Evolutionary conservation across 495 filamentous ascomycete species (phyloP).

Genomic region (Xylaria grammica): DNA sequence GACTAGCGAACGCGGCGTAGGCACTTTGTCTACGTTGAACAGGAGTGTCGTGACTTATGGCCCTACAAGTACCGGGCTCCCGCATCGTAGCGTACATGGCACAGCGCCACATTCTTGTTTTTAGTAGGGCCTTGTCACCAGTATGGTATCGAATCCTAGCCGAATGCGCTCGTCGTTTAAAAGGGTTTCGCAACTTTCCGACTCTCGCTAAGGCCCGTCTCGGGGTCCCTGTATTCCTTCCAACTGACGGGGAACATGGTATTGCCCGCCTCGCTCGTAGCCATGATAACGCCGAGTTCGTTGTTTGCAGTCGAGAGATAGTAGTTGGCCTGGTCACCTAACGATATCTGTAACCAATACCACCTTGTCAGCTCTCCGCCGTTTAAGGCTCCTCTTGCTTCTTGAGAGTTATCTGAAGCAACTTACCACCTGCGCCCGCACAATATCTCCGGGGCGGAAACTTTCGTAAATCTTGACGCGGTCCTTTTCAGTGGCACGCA

Average conservation of each 20-base stretch:
- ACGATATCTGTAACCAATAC: constrained; percentile 63
- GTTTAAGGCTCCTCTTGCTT: not conserved
- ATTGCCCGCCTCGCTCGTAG: constrained; percentile 84
- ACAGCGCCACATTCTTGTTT: not conserved
- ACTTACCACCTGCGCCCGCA: constrained; percentile 82
- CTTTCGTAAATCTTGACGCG: constrained; percentile 87
- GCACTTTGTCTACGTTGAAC: not conserved
- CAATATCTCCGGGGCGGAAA: constrained; percentile 92
- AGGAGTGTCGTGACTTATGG: not conserved
- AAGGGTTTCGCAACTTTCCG: constrained; percentile 95
- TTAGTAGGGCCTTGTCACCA: not conserved
- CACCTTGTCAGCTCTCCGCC: not conserved
- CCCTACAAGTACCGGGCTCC: too few relatives aligned
- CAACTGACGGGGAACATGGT: constrained; percentile 91
- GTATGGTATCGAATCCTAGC: not conserved
- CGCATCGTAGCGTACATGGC: not conserved
- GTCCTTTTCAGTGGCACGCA: constrained; percentile 94
- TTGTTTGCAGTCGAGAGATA: constrained; percentile 90
- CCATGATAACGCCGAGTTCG: constrained; percentile 93
- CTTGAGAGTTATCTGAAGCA: not conserved
- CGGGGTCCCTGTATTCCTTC: constrained; percentile 88
- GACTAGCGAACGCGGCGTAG: too few relatives aligned
- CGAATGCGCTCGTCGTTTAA: constrained; percentile 50
- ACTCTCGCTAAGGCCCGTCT: constrained; percentile 75
- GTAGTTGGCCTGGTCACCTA: constrained; percentile 93